These are phyloP conservation scores for Colletotrichum orchidophilum DNA, from an alignment of 2,329 filamentous ascomycete species.

Conservation along the genomic window DNA sequence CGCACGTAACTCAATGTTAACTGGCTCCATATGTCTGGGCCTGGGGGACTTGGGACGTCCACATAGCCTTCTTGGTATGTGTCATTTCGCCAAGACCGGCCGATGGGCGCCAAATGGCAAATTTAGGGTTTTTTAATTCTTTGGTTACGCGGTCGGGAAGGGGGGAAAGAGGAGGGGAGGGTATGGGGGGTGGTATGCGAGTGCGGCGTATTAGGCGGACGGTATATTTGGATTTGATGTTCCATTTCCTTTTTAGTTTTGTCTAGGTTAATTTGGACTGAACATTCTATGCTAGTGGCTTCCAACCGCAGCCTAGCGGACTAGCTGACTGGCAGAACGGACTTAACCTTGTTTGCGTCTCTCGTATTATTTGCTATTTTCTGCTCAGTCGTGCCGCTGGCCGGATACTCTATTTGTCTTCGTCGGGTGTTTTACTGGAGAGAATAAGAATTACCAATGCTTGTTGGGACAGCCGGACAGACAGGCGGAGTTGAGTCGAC, in stretches of 20 bases:
- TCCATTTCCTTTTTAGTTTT: neutral
- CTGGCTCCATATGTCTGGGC: neutral
- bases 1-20: too few relatives aligned
- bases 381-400: neutral
- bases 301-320: neutral
- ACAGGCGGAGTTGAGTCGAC: neutral
- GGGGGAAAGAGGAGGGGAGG: neutral
- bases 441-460: neutral
- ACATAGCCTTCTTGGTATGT: constrained; percentile 21
- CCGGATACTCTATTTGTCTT: neutral
- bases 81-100: constrained; percentile 22
- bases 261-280: neutral
- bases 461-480: neutral
- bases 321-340: neutral
- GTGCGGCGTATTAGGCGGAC: neutral
- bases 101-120: constrained; percentile 19
- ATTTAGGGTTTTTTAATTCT: constrained; percentile 2
- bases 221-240: neutral
- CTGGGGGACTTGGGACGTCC: constrained; percentile 16
- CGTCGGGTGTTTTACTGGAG: neutral
- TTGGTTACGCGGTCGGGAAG: neutral
- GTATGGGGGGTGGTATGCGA: neutral
- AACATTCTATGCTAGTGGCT: neutral
- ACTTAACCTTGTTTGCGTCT: neutral
- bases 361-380: neutral